Evolutionary conservation across 2,329 filamentous ascomycete species (phyloP).

Genomic region (Chaetomium strumarium): DNA sequence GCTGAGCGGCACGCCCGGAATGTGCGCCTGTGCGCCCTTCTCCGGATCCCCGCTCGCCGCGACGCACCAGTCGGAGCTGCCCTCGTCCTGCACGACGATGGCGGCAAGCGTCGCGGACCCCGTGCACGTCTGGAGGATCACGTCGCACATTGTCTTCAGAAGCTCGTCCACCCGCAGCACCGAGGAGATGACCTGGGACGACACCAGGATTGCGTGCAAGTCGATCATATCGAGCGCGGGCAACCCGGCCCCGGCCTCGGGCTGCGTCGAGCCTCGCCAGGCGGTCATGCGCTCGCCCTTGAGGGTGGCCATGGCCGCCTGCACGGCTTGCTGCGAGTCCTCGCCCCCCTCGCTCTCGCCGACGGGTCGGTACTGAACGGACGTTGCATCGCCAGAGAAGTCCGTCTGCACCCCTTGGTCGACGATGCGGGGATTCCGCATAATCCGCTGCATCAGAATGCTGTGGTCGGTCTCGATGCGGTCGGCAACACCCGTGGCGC

Average conservation of each 20-base stretch:
- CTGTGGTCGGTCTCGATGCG: constrained; percentile 63
- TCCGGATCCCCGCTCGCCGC: constrained; percentile 70
- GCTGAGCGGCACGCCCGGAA: constrained; percentile 57
- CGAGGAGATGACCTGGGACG: constrained; percentile 73
- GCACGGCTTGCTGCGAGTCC: constrained; percentile 37
- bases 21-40: constrained; percentile 59
- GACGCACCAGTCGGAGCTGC: constrained; percentile 60
- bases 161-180: constrained; percentile 70
- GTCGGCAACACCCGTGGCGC: constrained; percentile 62
- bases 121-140: constrained; percentile 72
- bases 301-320: constrained; percentile 41
- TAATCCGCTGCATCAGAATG: constrained; percentile 58
- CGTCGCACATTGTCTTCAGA: constrained; percentile 74
- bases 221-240: constrained; percentile 80
- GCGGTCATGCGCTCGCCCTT: constrained; percentile 55
- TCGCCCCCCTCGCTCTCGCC: constrained; percentile 42
- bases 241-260: constrained; percentile 55
- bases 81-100: constrained; percentile 66
- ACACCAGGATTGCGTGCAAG: constrained; percentile 69
- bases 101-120: constrained; percentile 64
- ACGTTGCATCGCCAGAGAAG: constrained; percentile 52
- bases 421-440: constrained; percentile 49
- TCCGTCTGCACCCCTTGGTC: constrained; percentile 67
- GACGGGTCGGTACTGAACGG: constrained; percentile 44
- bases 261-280: constrained; percentile 57